Base-by-base conservation (phyloP, 176 grass and related monocot genomes). In the Eragrostis curvula region DNA sequence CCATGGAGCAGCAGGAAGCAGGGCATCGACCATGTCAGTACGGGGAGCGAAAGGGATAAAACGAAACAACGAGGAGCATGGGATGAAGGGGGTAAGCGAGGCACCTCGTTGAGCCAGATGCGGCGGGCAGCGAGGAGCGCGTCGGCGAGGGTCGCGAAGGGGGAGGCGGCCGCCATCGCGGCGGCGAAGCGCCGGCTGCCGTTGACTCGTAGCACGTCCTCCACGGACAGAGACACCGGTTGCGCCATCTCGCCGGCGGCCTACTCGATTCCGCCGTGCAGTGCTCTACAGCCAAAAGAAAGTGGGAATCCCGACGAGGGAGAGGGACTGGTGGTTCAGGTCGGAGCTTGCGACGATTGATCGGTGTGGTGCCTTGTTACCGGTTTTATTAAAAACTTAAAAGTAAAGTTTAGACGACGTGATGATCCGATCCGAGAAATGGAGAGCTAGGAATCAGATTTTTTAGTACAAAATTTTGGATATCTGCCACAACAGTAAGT, bases 21-120 rank as follows among this genome's bases (percentile, higher is more conserved):
- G n/a, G n/a, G n/a, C 66, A 61, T 39, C 23, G 73, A 64, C 62
- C 46, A 83, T 5, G 15, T 67, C 71, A 72, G 53, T 51, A 81
- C 24, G 48, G 49, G 36, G 57, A 36, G n/a, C 17, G 8, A 32
- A 56, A 9, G 61, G 14, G 12, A 17, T 10, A 52, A 36, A 61
- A 43, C 11, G 0, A 21, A 47, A 25, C 16, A 50, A 9, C 48
- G 39, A 74, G 42, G 21, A 20, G 57, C 12, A 21, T 6, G 29
- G 12, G 59, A 68, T 23, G 30, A 16, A 11, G 7, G 73, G 52
- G 1, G 32, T 36, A 53, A 12, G 42, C 12, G 9, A 83, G 21
- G 23, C 23, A 98, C 96, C 87, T 95, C 81, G 65, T 96, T 70
- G 52, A 99, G 85, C 96, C 96, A 99, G 87, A 99, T 99, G 81